Evolutionary conservation across 805 yeast genomes (phyloP).

Genomic region (Tetrapisispora fleetii): DNA sequence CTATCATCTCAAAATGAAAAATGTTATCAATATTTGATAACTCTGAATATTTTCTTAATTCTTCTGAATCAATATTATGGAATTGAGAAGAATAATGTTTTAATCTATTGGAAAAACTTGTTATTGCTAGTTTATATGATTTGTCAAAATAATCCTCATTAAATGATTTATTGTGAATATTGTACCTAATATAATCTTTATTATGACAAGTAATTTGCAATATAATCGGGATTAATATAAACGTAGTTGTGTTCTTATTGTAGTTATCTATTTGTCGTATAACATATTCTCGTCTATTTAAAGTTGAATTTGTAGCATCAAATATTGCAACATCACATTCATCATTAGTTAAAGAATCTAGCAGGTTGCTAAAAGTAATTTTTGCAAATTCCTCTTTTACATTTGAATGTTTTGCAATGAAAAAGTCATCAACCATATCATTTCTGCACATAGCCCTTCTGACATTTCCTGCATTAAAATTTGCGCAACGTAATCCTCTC

Average conservation of each 20-base stretch:
- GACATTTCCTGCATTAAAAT: conserved; percentile 68
- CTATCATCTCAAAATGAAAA: conserved; percentile 12
- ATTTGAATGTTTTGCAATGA: conserved; percentile 33
- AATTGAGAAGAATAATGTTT: conserved; percentile 36
- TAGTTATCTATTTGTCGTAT: conserved; percentile 17
- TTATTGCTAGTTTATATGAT: conserved; percentile 42
- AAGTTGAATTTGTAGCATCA: conserved; percentile 51
- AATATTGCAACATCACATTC: conserved; percentile 46
- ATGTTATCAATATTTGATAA: background rate
- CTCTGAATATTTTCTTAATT: conserved; percentile 3
- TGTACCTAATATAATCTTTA: conserved; percentile 41
- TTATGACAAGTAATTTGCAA: conserved; percentile 54
- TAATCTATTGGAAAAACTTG: conserved; percentile 51
- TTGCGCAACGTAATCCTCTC: conserved; percentile 28
- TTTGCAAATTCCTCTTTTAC: conserved; percentile 44
- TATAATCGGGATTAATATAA: conserved; percentile 39
- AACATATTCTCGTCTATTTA: conserved; percentile 30
- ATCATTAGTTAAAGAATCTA: conserved; percentile 34
- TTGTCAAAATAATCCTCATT: conserved; percentile 50
- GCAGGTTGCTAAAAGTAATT: conserved; percentile 38
- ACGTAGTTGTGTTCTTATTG: conserved; percentile 8
- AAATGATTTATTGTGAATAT: conserved; percentile 53
- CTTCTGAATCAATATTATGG: conserved; percentile 18
- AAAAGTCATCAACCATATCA: conserved; percentile 32
- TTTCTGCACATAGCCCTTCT: conserved; percentile 44